phyloP scores from a whole-genome alignment of 768 basidiomycete species.

The Ramaria rubella region DNA sequence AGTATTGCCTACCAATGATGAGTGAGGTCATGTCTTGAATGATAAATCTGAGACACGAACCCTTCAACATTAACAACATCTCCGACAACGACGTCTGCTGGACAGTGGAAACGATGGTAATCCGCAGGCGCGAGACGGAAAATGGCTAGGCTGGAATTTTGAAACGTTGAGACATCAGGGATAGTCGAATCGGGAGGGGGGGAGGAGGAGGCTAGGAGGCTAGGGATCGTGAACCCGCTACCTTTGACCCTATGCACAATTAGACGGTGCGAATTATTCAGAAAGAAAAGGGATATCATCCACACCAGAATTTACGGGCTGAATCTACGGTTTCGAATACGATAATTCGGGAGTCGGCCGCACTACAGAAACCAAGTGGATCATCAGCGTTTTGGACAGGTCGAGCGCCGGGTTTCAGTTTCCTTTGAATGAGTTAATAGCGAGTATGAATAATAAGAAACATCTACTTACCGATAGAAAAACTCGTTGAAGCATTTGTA shows the following conservation, averaged over 20 bases:
- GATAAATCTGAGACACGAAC: background rate
- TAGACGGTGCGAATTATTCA: background rate
- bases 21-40: constrained; percentile 17
- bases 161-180: constrained; percentile 30
- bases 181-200: constrained; percentile 37
- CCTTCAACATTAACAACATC: constrained; percentile 43
- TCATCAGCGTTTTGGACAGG: constrained; percentile 52
- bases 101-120: constrained; percentile 76
- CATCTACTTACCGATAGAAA: constrained; percentile 46
- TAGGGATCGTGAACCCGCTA: constrained; percentile 56
- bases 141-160: constrained; percentile 49
- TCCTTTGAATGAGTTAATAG: constrained; percentile 27
- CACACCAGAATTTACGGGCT: constrained; percentile 65
- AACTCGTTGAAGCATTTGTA: constrained; percentile 76
- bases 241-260: constrained; percentile 53
- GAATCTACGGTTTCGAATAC: constrained; percentile 53
- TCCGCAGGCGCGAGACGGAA: constrained; percentile 76
- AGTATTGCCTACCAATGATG: background rate
- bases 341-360: constrained; percentile 69
- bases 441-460: background rate
- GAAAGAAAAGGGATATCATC: constrained; percentile 1
- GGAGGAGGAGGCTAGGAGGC: constrained; percentile 36
- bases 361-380: constrained; percentile 47
- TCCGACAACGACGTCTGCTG: constrained; percentile 45
- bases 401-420: constrained; percentile 52